Evolutionary conservation across 345 rosid species (phyloP), one percentile per base, ranked within the genome.

Genomic region (Sonneratia caseolaris): DNA sequence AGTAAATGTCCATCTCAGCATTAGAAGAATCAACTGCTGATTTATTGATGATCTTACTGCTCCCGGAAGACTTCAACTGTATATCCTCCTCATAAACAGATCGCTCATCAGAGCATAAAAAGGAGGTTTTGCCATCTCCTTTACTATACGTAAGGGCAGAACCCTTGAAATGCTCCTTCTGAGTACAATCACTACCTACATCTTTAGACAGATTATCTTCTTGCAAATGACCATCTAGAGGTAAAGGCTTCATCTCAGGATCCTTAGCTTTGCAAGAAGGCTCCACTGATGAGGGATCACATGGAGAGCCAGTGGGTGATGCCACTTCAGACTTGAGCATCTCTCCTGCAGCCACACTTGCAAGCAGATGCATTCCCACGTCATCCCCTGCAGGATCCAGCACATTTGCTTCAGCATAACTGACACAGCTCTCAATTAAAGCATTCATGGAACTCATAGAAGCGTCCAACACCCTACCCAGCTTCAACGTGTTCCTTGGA

Each of bases 351-450:
- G 99, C 99, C 70, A 95, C 98, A 79, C 82, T 92, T 57, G 99
- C 99, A 72, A 95, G 92, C 74, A 95, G 83, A 81, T 92, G 90
- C 97, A 95, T 95, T 71, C 99, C 99, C 72, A 83, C 84, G 81
- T 90, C 96, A 83, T 95, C 99, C 7, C 83, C 86, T 74, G 76
- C 78, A 7, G 93, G 79, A 64, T 77, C 42, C 32, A 80, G 76
- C 19, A 76, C 82, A 82, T 72, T 84, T n/a, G 87, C 82, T 78
- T 87, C 90, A 2, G 96, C 82, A 67, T 76, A 78, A 79, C 90
- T 87, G 1, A 79, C 92, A 79, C 98, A 93, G 72, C 97, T 94
- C 79, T 94, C 99, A 76, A 90, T 79, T 76, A 94, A 75, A 47
- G 97, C 97, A 86, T 91, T 84, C 75, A 94, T 91, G 51, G 95